Conservation (phyloP, 257 asterid genomes). For the Solanum medicagineum region DNA sequence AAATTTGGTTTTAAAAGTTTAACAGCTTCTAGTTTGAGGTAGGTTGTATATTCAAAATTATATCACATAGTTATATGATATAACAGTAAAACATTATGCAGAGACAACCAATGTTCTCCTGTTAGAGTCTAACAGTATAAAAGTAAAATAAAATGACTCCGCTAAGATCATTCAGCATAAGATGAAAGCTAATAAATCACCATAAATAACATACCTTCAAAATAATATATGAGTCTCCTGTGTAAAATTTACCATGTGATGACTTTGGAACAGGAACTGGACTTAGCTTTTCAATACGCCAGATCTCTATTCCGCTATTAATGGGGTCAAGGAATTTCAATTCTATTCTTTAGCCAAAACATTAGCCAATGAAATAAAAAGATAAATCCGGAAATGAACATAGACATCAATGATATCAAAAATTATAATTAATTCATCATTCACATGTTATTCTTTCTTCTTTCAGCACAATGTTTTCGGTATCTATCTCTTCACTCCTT, state of each 20-base stretch:
- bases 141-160: not conserved
- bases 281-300: constrained; percentile 79
- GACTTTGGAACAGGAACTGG: constrained; percentile 64
- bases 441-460: not conserved
- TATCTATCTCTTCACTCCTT: not conserved
- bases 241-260: constrained; percentile 68
- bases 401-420: not conserved
- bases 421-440: not conserved
- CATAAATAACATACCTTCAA: constrained; percentile 47
- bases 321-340: constrained; percentile 42
- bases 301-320: constrained; percentile 76
- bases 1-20: not conserved
- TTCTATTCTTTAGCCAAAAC: not conserved
- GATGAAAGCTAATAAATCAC: not conserved
- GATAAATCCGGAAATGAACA: not conserved
- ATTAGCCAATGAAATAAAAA: not conserved
- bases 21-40: not conserved
- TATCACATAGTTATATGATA: not conserved
- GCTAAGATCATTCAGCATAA: not conserved
- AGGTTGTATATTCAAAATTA: not conserved
- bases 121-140: not conserved
- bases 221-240: constrained; percentile 78
- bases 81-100: not conserved
- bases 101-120: not conserved
- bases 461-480: not conserved